These are phyloP conservation scores for Cyanidioschyzon merolae DNA, from an alignment of 23 red algal genomes.

Conservation along the genomic window DNA sequence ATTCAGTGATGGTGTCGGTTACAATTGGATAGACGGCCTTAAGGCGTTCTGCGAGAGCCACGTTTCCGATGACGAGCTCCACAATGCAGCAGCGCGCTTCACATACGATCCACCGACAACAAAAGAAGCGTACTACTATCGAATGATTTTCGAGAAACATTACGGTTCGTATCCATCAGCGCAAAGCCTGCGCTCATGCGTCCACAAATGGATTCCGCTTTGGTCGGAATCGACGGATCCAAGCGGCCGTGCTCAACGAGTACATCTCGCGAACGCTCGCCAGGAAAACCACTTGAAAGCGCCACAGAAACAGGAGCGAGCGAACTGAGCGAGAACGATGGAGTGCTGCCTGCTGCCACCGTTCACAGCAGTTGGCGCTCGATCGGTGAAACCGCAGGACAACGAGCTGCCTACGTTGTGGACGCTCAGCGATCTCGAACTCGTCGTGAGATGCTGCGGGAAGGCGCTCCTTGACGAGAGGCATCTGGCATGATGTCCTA, in stretches of 20 bases:
- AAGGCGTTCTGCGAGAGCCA: slow-evolving; percentile 52
- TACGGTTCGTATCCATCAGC: slow-evolving; percentile 44
- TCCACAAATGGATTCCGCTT: slow-evolving; percentile 73
- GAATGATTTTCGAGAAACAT: slow-evolving; percentile 76
- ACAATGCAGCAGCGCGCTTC: slow-evolving; percentile 25
- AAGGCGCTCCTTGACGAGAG: too few species aligned
- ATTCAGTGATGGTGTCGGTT: slow-evolving; percentile 78
- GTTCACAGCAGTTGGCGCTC: too few species aligned
- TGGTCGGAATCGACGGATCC: slow-evolving; percentile 86
- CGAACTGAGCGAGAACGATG: too few species aligned
- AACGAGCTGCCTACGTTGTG: too few species aligned
- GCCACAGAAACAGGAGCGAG: neutral
- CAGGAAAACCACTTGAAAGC: neutral
- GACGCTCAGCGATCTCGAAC: too few species aligned
- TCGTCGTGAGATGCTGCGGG: too few species aligned
- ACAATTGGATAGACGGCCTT: slow-evolving; percentile 93
- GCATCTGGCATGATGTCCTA: too few species aligned
- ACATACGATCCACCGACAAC: slow-evolving; percentile 64
- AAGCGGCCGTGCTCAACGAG: slow-evolving; percentile 70
- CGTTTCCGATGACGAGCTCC: slow-evolving; percentile 57
- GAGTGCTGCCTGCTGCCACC: too few species aligned
- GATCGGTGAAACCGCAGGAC: too few species aligned
- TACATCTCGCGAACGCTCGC: slow-evolving; percentile 27
- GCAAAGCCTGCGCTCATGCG: slow-evolving; percentile 59
- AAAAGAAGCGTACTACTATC: slow-evolving; percentile 91